These are phyloP conservation scores for Termitomyces sp. DNA, from an alignment of 768 basidiomycete genomes.

Conservation along the genomic window DNA sequence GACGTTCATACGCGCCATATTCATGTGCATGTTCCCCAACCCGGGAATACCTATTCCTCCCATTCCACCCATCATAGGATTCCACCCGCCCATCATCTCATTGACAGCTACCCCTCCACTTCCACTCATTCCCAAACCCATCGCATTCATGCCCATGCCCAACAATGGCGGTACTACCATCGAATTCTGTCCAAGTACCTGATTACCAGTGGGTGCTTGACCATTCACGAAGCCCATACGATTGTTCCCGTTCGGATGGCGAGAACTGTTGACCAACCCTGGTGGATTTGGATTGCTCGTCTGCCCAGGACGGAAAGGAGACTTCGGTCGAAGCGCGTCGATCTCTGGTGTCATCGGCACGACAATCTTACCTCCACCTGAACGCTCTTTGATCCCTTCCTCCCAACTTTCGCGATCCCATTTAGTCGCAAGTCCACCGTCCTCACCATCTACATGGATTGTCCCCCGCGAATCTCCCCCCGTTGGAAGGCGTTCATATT, in stretches of 20 bases:
- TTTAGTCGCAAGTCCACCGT: constrained; percentile 36
- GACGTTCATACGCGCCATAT: constrained; percentile 27
- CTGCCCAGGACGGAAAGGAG: constrained; percentile 51
- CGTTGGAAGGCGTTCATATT: constrained; percentile 45
- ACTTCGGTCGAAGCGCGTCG: constrained; percentile 81
- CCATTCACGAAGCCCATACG: constrained; percentile 22
- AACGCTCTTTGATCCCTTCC: constrained; percentile 47
- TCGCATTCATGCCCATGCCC: constrained; percentile 26
- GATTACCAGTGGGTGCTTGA: constrained; percentile 14
- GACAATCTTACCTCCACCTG: constrained; percentile 51
- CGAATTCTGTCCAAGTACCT: constrained; percentile 26
- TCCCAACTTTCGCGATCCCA: constrained; percentile 71
- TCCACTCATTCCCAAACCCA: constrained; percentile 25
- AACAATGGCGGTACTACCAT: constrained; percentile 30
- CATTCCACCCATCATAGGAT: constrained; percentile 29
- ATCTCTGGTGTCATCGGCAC: constrained; percentile 78
- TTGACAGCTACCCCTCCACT: constrained; percentile 15
- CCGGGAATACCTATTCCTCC: constrained; percentile 13
- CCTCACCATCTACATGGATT: constrained; percentile 34
- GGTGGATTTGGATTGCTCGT: constrained; percentile 14
- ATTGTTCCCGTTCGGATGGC: constrained; percentile 12
- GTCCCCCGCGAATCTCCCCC: constrained; percentile 23
- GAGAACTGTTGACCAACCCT: constrained; percentile 13
- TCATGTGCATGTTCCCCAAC: constrained; percentile 24
- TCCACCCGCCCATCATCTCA: constrained; percentile 32